phyloP scores from a whole-genome alignment of 345 rosid species.

The Aquilaria malaccensis region DNA sequence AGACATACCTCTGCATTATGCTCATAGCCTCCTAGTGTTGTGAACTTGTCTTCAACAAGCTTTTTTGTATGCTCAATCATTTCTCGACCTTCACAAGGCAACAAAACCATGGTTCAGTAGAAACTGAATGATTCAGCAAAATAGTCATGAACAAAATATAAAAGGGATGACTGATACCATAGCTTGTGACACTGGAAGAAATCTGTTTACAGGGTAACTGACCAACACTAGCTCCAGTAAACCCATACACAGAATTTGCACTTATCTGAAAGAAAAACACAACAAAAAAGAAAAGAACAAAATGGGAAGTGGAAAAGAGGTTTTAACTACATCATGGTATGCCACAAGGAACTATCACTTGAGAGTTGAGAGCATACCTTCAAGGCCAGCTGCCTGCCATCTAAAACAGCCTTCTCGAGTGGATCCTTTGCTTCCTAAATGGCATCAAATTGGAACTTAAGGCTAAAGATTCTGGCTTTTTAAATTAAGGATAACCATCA shows the following conservation, averaged over 20 bases:
- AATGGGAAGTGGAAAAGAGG: background rate
- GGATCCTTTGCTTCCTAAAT: slow-evolving; percentile 93
- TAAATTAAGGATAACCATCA: background rate
- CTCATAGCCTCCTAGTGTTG: slow-evolving; percentile 61
- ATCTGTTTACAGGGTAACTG: slow-evolving; percentile 94
- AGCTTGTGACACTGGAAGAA: slow-evolving; percentile 98
- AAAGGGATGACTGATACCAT: slow-evolving; percentile 42
- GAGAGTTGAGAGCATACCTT: slow-evolving; percentile 44
- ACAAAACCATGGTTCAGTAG: slow-evolving; percentile 18
- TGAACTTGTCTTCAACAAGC: slow-evolving; percentile 87
- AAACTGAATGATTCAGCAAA: background rate
- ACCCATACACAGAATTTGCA: slow-evolving; percentile 97
- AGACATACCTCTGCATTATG: slow-evolving; percentile 76
- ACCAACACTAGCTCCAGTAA: slow-evolving; percentile 93
- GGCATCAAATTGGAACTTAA: background rate
- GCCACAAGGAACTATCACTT: slow-evolving; percentile 5
- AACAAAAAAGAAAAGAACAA: slow-evolving; percentile 9
- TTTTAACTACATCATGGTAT: background rate
- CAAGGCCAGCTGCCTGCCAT: slow-evolving; percentile 92
- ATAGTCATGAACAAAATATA: background rate
- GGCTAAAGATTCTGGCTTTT: background rate
- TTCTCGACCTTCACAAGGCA: slow-evolving; percentile 66
- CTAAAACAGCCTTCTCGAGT: slow-evolving; percentile 90
- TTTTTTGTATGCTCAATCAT: slow-evolving; percentile 98
- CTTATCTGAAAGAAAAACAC: slow-evolving; percentile 49